These are phyloP conservation scores for Pneumocystis murina DNA, from an alignment of 1,139 yeast genomes.

Conservation along the genomic window DNA sequence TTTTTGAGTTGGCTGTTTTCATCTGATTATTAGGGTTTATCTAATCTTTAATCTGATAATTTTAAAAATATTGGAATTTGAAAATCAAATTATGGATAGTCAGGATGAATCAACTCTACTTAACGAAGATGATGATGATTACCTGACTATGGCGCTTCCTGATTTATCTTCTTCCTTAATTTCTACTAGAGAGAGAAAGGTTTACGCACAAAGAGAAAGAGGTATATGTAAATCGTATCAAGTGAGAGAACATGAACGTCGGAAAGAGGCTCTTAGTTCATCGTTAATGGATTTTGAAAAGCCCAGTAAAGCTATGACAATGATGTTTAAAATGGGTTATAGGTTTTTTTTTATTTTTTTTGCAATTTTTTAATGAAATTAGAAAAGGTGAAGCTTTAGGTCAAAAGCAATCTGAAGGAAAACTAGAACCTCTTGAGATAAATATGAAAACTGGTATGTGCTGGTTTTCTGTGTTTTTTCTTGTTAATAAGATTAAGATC, in stretches of 20 bases:
- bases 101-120: background rate
- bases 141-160: slow-evolving; percentile 20
- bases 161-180: slow-evolving; percentile 18
- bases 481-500: slow-evolving; percentile 11
- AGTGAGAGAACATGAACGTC: slow-evolving; percentile 6
- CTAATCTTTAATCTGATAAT: no score
- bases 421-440: slow-evolving; percentile 11
- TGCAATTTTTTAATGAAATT: slow-evolving; percentile 4
- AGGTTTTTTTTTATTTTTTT: slow-evolving; percentile 35
- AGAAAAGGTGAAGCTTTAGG: background rate
- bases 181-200: slow-evolving; percentile 7
- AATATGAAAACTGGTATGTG: slow-evolving; percentile 7
- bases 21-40: no score
- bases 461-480: slow-evolving; percentile 14
- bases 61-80: background rate
- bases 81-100: background rate
- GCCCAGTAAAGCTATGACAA: slow-evolving; percentile 30
- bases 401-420: slow-evolving; percentile 9
- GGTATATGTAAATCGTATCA: slow-evolving; percentile 2
- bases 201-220: slow-evolving; percentile 8
- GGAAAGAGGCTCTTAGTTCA: slow-evolving; percentile 4
- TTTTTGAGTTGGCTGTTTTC: no score
- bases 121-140: slow-evolving; percentile 17
- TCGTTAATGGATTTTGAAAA: slow-evolving; percentile 8
- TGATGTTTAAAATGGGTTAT: slow-evolving; percentile 47